Evolutionary conservation across 1,284 basidiomycete genomes (phyloP).

Genomic region (Papiliotrema nemorosa): DNA sequence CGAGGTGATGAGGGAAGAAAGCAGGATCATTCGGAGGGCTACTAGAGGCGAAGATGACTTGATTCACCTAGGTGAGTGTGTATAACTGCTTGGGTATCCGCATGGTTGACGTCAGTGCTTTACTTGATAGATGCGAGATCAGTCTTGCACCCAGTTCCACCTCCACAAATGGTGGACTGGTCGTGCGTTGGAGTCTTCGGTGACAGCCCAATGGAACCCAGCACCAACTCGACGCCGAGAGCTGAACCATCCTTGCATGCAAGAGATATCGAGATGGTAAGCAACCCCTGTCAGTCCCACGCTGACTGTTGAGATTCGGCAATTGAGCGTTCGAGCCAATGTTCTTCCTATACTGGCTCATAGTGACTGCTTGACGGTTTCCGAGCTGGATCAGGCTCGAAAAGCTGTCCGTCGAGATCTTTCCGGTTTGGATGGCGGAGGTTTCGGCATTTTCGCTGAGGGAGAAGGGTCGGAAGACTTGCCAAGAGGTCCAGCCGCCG

Average conservation of each 20-base stretch:
- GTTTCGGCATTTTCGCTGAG: conserved; percentile 23
- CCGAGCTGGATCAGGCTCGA: conserved; percentile 26
- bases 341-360: conserved; percentile 41
- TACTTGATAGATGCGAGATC: conserved; percentile 42
- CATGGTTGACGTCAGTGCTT: conserved; percentile 24
- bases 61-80: conserved; percentile 39
- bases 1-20: conserved; percentile 39
- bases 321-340: conserved; percentile 31
- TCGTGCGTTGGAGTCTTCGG: conserved; percentile 28
- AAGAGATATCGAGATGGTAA: conserved; percentile 24
- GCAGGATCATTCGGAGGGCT: conserved; percentile 34
- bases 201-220: not conserved
- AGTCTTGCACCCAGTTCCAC: conserved; percentile 20
- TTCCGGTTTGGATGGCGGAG: conserved; percentile 7
- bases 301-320: conserved; percentile 29
- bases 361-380: conserved; percentile 31
- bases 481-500: conserved; percentile 1
- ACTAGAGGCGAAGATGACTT: conserved; percentile 33
- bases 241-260: conserved; percentile 6
- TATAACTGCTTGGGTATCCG: not conserved
- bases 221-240: not conserved
- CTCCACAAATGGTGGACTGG: conserved; percentile 20
- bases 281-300: not conserved
- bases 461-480: conserved; percentile 9
- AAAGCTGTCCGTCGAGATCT: conserved; percentile 29